phyloP scores from a whole-genome alignment of 257 asterid species.

The Asclepias syriaca region DNA sequence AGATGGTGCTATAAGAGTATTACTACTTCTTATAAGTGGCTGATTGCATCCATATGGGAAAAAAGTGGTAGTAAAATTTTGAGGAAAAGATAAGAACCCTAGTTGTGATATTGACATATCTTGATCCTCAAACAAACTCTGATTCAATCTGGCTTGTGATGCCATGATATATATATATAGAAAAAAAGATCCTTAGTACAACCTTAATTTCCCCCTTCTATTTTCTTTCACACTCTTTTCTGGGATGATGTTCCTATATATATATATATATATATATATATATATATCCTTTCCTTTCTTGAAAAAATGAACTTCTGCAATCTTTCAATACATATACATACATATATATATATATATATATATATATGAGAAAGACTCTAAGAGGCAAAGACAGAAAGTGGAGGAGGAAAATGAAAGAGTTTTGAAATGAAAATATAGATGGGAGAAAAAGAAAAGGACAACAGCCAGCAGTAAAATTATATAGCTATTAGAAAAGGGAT shows the following conservation, averaged over 20 bases:
- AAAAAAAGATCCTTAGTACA: background rate
- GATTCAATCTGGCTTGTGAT: constrained; percentile 44
- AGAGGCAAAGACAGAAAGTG: background rate
- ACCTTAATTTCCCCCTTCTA: constrained; percentile 6
- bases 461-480: no score
- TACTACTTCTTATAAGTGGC: constrained; percentile 23
- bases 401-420: background rate
- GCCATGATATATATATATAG: constrained; percentile 12
- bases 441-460: background rate
- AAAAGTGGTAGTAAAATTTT: constrained; percentile 31
- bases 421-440: background rate
- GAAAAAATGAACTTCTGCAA: background rate
- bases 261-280: background rate
- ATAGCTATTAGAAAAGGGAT: background rate
- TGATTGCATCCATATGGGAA: constrained; percentile 41
- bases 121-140: constrained; percentile 66
- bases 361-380: background rate
- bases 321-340: background rate
- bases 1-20: constrained; percentile 32
- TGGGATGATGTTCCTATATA: no score
- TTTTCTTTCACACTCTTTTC: background rate
- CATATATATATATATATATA: no score
- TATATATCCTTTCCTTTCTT: background rate
- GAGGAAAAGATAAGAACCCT: constrained; percentile 42
- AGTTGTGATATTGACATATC: constrained; percentile 53